Base-by-base conservation (phyloP, 2,329 filamentous ascomycete genomes). In the Immersiporthe knoxdaviesiana region DNA sequence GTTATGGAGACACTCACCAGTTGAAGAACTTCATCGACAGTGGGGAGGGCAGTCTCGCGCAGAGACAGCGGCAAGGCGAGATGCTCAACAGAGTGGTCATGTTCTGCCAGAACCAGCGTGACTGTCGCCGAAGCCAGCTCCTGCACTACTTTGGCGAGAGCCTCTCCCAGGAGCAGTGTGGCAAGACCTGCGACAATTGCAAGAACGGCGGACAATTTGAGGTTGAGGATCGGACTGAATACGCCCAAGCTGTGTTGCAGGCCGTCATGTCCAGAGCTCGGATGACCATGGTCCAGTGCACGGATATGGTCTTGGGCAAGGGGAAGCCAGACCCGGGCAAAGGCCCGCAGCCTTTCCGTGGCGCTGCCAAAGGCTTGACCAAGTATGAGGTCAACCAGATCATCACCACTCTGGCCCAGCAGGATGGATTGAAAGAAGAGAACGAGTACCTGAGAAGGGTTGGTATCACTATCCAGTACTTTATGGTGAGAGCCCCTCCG, bases 111-210 rank as follows among this genome's bases (percentile, higher is more conserved):
- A 97, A 97, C 79, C 87, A 88, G 74, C 90, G 87, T 67, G 93
- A 97, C 74, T 99, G 96, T 77, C 90, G 96, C 72, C 87, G 96
- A 70, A 91, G 92, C 1, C 92, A 97, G 78, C 91, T 99, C 21
- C 87, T 99, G 44, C 88, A 88, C n/a, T 99, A 99, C 79, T 99
- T 99, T 82, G 94, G 91, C 68, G 97, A 99, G 79, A 84, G 84
- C 0, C 99, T 98, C 77, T 82, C 87, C 65, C 83, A 84, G 50
- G 85, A 88, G 16, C 85, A 92, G 65, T 99, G 96, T 79, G 83
- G 88, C 63, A 84, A 87, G 64, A 87, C 85, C 0, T 99, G 96
- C 79, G 97, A 99, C 82, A 98, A 97, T 77, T 99, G 96, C 84
- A 88, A 86, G 72, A 92, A 90, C 2, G 89, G 88, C 32, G 84